Conservation (phyloP, 495 filamentous ascomycete genomes). For the Friedmanniomyces endolithicus region DNA sequence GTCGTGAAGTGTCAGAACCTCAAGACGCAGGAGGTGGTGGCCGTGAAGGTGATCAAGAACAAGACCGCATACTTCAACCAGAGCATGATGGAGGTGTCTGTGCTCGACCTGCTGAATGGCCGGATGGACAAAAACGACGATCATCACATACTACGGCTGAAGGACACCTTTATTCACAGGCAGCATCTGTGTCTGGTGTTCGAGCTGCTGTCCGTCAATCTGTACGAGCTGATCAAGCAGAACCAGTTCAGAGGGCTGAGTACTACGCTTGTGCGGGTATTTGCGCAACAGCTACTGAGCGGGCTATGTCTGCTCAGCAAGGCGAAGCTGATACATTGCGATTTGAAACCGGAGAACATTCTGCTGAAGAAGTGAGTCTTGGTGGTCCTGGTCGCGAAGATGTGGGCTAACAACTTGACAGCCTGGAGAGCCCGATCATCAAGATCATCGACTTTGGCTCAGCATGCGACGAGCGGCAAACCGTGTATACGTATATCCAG, state of each 20-base stretch:
- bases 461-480: constrained; percentile 95
- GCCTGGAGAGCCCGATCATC: constrained; percentile 96
- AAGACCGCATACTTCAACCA: constrained; percentile 99
- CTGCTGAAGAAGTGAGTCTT: constrained; percentile 74
- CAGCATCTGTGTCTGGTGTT: constrained; percentile 98
- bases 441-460: constrained; percentile 99
- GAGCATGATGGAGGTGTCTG: constrained; percentile 99
- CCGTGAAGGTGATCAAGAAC: constrained; percentile 99
- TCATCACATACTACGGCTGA: constrained; percentile 87
- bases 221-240: constrained; percentile 99
- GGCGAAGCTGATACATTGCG: constrained; percentile 93
- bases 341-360: constrained; percentile 98
- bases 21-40: constrained; percentile 95
- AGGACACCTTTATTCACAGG: constrained; percentile 96
- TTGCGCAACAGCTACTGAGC: constrained; percentile 92
- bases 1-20: constrained; percentile 99
- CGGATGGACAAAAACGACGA: constrained; percentile 99
- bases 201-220: constrained; percentile 90
- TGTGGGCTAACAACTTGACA: constrained; percentile 26
- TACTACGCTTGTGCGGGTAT: constrained; percentile 94
- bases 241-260: constrained; percentile 97
- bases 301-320: constrained; percentile 90
- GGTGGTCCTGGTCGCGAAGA: neutral
- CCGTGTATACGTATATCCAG: constrained; percentile 99
- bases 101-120: constrained; percentile 91